Evolutionary conservation across 2,329 filamentous ascomycete genomes (phyloP), one percentile per base, ranked within the genome.

Genomic region (Microascus cirrosus): DNA sequence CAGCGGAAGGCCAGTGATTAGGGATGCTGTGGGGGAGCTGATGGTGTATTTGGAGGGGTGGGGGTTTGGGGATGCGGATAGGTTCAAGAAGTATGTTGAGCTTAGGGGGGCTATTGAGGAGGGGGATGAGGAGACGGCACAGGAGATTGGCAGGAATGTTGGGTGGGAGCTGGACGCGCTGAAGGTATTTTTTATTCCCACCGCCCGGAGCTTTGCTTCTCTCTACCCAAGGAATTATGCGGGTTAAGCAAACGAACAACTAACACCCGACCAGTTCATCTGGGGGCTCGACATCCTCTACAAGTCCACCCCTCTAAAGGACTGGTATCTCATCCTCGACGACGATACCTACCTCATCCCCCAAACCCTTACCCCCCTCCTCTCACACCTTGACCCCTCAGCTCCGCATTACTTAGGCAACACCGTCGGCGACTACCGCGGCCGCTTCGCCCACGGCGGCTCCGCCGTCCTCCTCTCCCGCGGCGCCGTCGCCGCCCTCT

Each of bases 281-380:
- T 74, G 78, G 48, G 76, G 78, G 51, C 74, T 83, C 62, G 77
- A 82, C 62, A 73, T 79, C 60, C 70, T 76, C 22, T 80, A 77
- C 69, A 67, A 71, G 45, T 71, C 68, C 18, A 70, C 81, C 64
- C 80, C 79, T 0, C 66, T 71, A 60, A 83, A 82, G 69, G 80
- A 80, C 64, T 83, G 80, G 80, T 83, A 82, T 63, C 66, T 82
- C 60, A 75, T 83, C 61, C 66, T 80, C 15, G 80, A 83, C 66
- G 80, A 83, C 65, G 80, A 83, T 64, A 83, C 78, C 1, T 83
- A 77, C 63, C 65, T 83, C 52, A 71, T 82, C 52, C 73, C 73
- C 56, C 70, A 74, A 2, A 79, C 79, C 13, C 66, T 83, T 32
- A 68, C 70, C 50, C 66, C 75, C 1, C 66, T 83, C 13, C 69